Evolutionary conservation across 345 rosid species (phyloP).

Genomic region (Murraya paniculata): DNA sequence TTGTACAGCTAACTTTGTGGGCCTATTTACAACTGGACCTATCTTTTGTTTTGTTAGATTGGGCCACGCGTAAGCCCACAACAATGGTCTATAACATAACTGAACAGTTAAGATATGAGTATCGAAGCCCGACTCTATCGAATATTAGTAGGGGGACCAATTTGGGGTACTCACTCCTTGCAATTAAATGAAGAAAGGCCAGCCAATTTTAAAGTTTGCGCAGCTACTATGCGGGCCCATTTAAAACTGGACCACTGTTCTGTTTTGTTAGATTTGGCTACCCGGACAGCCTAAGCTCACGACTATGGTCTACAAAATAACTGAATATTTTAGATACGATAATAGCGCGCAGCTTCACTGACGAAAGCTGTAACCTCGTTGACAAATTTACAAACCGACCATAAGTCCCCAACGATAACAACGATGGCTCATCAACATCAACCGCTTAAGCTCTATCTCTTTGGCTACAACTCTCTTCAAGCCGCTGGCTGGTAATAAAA

Average conservation of each 20-base stretch:
- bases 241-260: background rate
- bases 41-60: too few species aligned
- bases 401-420: too few species aligned
- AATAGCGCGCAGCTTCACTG: background rate
- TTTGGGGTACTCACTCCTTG: background rate
- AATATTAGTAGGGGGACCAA: background rate
- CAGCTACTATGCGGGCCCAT: background rate
- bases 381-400: background rate
- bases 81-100: too few species aligned
- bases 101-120: too few species aligned
- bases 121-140: too few species aligned
- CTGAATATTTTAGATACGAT: too few species aligned
- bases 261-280: background rate
- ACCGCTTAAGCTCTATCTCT: slow-evolving; percentile 50
- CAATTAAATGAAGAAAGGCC: background rate
- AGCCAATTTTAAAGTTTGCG: background rate
- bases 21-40: background rate
- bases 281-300: too few species aligned
- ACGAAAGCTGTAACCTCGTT: background rate
- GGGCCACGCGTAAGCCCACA: background rate
- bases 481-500: slow-evolving; percentile 53
- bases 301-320: too few species aligned
- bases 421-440: slow-evolving; percentile 20
- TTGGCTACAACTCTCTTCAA: slow-evolving; percentile 72
- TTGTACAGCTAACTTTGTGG: background rate